Conservation (phyloP, 2,329 filamentous ascomycete genomes). For the Nakataea oryzae region DNA sequence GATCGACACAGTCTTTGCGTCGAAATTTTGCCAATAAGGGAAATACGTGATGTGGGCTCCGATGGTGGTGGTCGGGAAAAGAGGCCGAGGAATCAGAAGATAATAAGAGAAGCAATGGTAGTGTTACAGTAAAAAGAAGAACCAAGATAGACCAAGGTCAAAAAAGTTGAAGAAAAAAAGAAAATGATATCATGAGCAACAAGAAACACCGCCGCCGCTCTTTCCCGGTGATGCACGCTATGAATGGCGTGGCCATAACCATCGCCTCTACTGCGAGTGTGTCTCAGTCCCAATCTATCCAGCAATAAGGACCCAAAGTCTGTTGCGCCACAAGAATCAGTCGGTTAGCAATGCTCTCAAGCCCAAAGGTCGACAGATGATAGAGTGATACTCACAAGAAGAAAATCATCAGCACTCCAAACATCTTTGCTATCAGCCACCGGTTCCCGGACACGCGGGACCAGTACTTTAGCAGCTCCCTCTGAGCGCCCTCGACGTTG, state of each 20-base stretch:
- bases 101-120: conserved; percentile 4
- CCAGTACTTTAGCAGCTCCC: conserved; percentile 96
- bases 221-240: not conserved
- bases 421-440: conserved; percentile 86
- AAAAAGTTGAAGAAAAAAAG: conserved; percentile 6
- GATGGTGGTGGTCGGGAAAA: not conserved
- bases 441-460: conserved; percentile 85
- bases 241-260: not conserved
- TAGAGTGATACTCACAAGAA: conserved; percentile 44
- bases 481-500: conserved; percentile 93
- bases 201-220: not conserved
- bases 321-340: conserved; percentile 13
- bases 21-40: not conserved
- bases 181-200: conserved; percentile 7
- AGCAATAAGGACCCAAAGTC: conserved; percentile 58
- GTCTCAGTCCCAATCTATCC: conserved; percentile 23
- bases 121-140: conserved; percentile 7
- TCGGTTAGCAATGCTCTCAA: conserved; percentile 5
- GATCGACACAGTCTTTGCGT: not conserved
- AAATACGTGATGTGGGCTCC: not conserved
- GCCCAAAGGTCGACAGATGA: not conserved
- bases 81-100: not conserved
- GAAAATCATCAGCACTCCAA: conserved; percentile 91
- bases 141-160: conserved; percentile 3
- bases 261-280: not conserved